Percentiles rank a stretch among this genome's conserved stretches.
phyloP scores from a whole-genome alignment of 1,139 yeast genomes.

The Eremothecium cymbalariae region DNA sequence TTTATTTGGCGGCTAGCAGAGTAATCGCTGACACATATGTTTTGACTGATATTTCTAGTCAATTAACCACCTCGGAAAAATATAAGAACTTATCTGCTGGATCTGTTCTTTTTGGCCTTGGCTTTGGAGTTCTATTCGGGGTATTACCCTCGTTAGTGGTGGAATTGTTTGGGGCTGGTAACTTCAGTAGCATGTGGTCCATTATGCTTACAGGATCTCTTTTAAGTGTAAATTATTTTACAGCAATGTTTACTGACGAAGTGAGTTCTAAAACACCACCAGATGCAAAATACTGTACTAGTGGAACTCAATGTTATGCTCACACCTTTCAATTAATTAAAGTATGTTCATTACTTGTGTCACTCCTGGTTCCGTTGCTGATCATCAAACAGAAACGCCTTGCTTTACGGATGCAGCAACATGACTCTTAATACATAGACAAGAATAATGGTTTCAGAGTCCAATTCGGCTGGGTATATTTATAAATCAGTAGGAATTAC shows the following conservation, averaged over 20 bases:
- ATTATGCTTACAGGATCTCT: constrained; percentile 52
- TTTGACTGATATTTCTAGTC: not conserved
- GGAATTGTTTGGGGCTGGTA: constrained; percentile 64
- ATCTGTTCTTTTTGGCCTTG: constrained; percentile 58
- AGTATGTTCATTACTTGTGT: constrained; percentile 14
- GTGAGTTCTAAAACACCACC: constrained; percentile 29
- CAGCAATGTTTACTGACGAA: constrained; percentile 36
- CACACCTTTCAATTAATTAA: constrained; percentile 23
- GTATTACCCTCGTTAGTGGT: constrained; percentile 73
- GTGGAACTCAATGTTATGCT: constrained; percentile 24
- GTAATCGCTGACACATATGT: constrained; percentile 27
- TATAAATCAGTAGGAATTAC: too few relatives aligned
- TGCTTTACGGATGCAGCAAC: too few relatives aligned
- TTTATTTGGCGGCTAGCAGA: constrained; percentile 41
- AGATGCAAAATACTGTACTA: constrained; percentile 18
- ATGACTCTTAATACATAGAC: too few relatives aligned
- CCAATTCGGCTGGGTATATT: too few relatives aligned
- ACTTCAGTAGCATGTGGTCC: constrained; percentile 80
- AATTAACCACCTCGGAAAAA: too few relatives aligned
- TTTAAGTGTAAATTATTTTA: constrained; percentile 34
- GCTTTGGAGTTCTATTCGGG: constrained; percentile 79
- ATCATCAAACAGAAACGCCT: too few relatives aligned
- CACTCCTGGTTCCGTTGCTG: too few relatives aligned
- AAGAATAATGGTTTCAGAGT: too few relatives aligned
- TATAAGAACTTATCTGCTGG: constrained; percentile 44